Evolutionary conservation across 1,284 basidiomycete species (phyloP), one percentile per base, ranked within the genome.

Genomic region (Cutaneotrichosporon sp.): DNA sequence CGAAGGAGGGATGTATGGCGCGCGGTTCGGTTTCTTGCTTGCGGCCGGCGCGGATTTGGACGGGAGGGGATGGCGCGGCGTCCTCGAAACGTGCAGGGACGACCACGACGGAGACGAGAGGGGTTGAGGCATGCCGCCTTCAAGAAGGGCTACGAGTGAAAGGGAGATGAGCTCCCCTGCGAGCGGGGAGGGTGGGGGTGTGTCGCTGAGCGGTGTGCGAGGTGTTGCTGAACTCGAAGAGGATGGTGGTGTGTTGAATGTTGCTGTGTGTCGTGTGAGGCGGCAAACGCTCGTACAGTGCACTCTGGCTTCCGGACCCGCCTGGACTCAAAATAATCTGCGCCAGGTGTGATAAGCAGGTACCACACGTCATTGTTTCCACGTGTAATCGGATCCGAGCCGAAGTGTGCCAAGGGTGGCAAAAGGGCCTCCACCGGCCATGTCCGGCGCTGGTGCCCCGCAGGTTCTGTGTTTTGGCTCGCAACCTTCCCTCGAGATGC

Each of bases 71-170:
- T 49, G 55, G 18, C 57, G 63, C 20, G 59, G 49, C 36, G 55
- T 51, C 56, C 64, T 67, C 34, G 62, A 54, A 55, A 59, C 64
- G 49, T 65, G 65, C 13, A 60, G 50, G 17, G 64, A 66, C n/a
- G 65, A 66, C 56, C 61, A 64, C 43, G 65, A 59, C 26, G 67
- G 53, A 38, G 56, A 59, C 17, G 52, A 36, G 41, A 52, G 47
- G 17, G 62, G 48, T 49, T 54, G 58, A 21, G 58, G 58, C 58
- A 60, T 60, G 33, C 30, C 43, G 47, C 30, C 22, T 5, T 20
- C n/a, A n/a, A n/a, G 17, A 9, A 7, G 8, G 26, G 30, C 10
- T 17, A 15, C 8, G 10, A 10, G n/a, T 10, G 44, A 36, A 7
- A 2, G 23, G 22, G 46, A 18, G 46, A 12, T 17, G 20, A 5